Evolutionary conservation across 2,329 filamentous ascomycete species (phyloP).

Genomic region (Colletotrichum sp.): DNA sequence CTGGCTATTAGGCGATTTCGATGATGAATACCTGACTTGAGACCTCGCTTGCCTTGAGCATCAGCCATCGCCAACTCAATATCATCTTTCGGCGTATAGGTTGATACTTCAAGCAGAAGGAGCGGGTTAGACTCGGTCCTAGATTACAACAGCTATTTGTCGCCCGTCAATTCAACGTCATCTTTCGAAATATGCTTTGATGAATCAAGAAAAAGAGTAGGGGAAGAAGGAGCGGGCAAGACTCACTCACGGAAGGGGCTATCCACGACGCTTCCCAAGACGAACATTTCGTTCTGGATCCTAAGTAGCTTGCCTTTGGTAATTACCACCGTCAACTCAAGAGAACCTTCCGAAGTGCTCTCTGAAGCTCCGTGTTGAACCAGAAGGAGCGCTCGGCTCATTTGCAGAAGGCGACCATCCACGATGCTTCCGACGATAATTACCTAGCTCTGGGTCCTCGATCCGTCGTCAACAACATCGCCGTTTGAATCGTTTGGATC

Average conservation of each 20-base stretch:
- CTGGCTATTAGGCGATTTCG: background rate
- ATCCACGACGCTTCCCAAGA: background rate
- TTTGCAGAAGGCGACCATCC: background rate
- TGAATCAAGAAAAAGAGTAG: background rate
- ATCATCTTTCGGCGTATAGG: background rate
- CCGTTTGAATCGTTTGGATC: background rate
- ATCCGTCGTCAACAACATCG: background rate
- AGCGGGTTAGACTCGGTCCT: background rate
- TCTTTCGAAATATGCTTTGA: background rate
- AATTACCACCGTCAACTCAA: background rate
- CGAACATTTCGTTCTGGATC: background rate
- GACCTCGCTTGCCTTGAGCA: background rate
- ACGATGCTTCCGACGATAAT: background rate
- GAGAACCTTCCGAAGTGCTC: background rate
- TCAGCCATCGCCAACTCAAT: background rate
- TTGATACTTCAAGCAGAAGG: background rate
- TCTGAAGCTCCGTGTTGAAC: background rate
- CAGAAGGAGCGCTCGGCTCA: background rate
- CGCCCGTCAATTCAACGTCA: background rate
- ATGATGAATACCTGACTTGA: background rate
- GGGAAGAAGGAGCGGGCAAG: background rate
- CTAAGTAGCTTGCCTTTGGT: background rate
- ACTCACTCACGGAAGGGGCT: background rate
- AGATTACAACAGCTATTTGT: background rate
- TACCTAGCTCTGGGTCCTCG: background rate